These are phyloP conservation scores for Rhynchospora breviuscula DNA, from an alignment of 176 grass and related monocot species.

Conservation along the genomic window DNA sequence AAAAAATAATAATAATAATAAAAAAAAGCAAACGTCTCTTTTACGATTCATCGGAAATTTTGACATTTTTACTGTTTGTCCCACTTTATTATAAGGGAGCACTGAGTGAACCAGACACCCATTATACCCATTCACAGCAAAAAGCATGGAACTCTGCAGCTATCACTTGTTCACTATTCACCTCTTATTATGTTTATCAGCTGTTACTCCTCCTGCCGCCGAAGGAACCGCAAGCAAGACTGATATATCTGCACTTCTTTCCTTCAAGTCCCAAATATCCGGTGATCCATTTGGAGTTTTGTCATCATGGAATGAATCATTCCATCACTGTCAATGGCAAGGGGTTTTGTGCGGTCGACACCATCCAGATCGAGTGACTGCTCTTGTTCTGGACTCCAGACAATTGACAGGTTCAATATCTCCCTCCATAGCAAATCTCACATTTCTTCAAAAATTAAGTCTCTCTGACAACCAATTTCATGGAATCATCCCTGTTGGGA, in stretches of 20 bases:
- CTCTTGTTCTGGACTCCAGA: constrained; percentile 22
- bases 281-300: constrained; percentile 23
- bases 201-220: too few species aligned
- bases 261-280: background rate
- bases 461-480: constrained; percentile 23
- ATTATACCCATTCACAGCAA: too few species aligned
- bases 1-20: too few species aligned
- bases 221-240: background rate
- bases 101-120: too few species aligned
- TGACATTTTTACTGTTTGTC: too few species aligned
- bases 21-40: too few species aligned
- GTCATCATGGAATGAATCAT: constrained; percentile 31
- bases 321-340: constrained; percentile 29
- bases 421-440: constrained; percentile 31
- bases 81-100: too few species aligned
- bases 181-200: too few species aligned
- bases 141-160: too few species aligned
- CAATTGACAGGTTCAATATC: constrained; percentile 6
- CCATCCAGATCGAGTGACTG: constrained; percentile 25
- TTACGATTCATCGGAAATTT: too few species aligned
- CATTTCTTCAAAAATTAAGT: constrained; percentile 31
- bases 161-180: too few species aligned
- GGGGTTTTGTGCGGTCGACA: constrained; percentile 12
- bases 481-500: constrained; percentile 19
- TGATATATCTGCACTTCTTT: constrained; percentile 22